Percentiles rank a stretch among this genome's conserved stretches.
Evolutionary conservation across 2,329 filamentous ascomycete species (phyloP).

Genomic region (Sporothrix brasiliensis): DNA sequence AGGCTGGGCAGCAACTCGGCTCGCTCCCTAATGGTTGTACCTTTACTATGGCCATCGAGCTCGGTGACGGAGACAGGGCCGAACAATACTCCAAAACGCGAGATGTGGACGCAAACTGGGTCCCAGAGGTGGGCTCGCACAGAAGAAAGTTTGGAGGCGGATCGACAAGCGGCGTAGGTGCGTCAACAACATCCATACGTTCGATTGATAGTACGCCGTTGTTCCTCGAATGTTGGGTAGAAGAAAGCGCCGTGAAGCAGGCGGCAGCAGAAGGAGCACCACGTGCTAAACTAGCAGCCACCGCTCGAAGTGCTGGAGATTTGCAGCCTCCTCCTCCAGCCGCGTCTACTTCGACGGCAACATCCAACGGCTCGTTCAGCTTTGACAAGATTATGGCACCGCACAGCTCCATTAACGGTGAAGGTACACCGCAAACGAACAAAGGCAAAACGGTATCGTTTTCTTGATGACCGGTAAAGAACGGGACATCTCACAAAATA

Average conservation of each 20-base stretch:
- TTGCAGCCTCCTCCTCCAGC: constrained; percentile 5
- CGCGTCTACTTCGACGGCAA: constrained; percentile 2
- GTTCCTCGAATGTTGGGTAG: constrained; percentile 67
- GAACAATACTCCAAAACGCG: background rate
- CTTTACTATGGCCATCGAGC: constrained; percentile 75
- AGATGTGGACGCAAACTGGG: constrained; percentile 25
- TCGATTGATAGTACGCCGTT: constrained; percentile 61
- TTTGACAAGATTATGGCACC: constrained; percentile 3
- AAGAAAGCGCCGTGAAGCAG: constrained; percentile 52
- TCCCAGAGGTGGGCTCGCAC: constrained; percentile 18
- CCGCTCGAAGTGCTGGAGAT: background rate
- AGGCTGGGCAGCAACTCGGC: constrained; percentile 59
- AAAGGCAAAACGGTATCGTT: constrained; percentile 17
- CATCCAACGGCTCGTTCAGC: background rate
- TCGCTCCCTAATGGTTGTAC: constrained; percentile 67
- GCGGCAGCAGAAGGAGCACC: background rate
- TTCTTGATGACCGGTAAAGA: background rate
- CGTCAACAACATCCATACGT: constrained; percentile 54
- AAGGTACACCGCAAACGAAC: background rate
- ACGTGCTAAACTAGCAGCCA: background rate
- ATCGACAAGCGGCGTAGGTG: constrained; percentile 26
- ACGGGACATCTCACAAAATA: background rate
- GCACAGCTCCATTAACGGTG: background rate
- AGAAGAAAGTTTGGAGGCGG: constrained; percentile 22
- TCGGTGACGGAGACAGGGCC: constrained; percentile 45